Percentiles rank a stretch among this genome's conserved stretches.
These are phyloP conservation scores for Taxawa tesnikishii DNA, from an alignment of 2,329 filamentous ascomycete genomes.

Conservation along the genomic window DNA sequence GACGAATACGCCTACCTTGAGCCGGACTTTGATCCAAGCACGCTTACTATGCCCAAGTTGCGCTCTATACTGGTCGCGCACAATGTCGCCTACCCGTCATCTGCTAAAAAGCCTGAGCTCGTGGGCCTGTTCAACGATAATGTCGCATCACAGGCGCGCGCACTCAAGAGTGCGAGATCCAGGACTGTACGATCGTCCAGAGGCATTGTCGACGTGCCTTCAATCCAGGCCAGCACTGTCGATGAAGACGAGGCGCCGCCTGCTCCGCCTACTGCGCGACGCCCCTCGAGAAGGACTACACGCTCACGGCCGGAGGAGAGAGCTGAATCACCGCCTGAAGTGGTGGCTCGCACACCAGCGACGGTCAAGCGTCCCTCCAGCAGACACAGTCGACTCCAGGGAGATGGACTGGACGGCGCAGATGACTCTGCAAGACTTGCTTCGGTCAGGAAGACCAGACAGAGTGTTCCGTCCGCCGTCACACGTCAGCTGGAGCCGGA, in stretches of 20 bases:
- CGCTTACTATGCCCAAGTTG: slow-evolving; percentile 75
- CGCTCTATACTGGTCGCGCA: slow-evolving; percentile 86
- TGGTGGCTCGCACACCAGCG: slow-evolving; percentile 17
- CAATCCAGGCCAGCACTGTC: slow-evolving; percentile 52
- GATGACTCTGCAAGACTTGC: not conserved
- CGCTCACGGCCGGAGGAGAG: slow-evolving; percentile 34
- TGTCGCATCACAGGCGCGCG: slow-evolving; percentile 64
- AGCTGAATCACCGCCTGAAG: slow-evolving; percentile 12
- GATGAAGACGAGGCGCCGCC: slow-evolving; percentile 45
- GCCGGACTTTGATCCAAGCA: slow-evolving; percentile 70
- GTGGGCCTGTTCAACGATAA: slow-evolving; percentile 72
- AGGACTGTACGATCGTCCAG: slow-evolving; percentile 74
- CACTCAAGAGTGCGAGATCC: slow-evolving; percentile 61
- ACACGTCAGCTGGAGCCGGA: slow-evolving; percentile 36
- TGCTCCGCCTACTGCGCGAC: slow-evolving; percentile 24
- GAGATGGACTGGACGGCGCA: not conserved
- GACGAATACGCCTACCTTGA: slow-evolving; percentile 70
- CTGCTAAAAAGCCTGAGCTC: slow-evolving; percentile 83
- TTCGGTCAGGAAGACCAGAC: slow-evolving; percentile 22
- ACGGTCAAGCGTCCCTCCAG: slow-evolving; percentile 24
- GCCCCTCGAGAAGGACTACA: slow-evolving; percentile 14
- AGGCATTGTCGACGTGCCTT: slow-evolving; percentile 61
- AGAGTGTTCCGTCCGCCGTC: slow-evolving; percentile 24
- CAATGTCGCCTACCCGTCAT: slow-evolving; percentile 72
- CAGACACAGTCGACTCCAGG: slow-evolving; percentile 27